Base-by-base conservation (phyloP, 1,139 yeast species). In the Kazachstania sp. region DNA sequence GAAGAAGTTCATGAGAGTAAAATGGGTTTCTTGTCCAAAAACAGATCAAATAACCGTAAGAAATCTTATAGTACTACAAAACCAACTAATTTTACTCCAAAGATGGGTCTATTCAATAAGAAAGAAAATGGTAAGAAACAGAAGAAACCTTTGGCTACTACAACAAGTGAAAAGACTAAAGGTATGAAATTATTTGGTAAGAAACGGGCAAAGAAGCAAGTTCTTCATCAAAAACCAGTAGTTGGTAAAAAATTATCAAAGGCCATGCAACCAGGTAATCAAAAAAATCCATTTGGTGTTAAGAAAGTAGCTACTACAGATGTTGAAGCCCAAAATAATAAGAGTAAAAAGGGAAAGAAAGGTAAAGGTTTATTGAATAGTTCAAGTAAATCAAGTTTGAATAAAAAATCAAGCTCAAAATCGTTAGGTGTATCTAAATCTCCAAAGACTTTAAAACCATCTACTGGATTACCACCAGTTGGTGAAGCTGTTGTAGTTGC, bases 31-130 rank as follows among this genome's bases (percentile, higher is more conserved):
- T 23, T 37, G 7, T 30, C 32, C 6, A 38, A 38, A 19, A 38
- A 38, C 18, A 38, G 31, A 28, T 16, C 19, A 9, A 16, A 26
- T 16, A 26, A 26, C n/a, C 39, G 29, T 37, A 40, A 31, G 37
- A 40, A 31, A 26, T 36, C 45, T 1, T 44, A 34, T 23, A 44
- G 43, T 30, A 44, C 46, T 12, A 44, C 46, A 1, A 35, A 38
- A 23, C 46, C 46, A 19, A 44, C 43, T 7, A 34, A 39, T 6
- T 44, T 31, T 15, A 38, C 19, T 12, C 45, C 45, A 11, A 38
- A 28, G 13, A 28, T 28, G 13, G 41, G 41, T 28, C 8, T 38
- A 19, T 38, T 38, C 11, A 30, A 30, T 30, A 38, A 28, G 16
- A 38, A 38, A 19, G 31, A 37, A 13, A 13, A 18, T n/a, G 15